Percentiles rank a stretch among this genome's conserved stretches.
phyloP scores from a whole-genome alignment of 768 basidiomycete genomes.

The Pleurotus tuoliensis region DNA sequence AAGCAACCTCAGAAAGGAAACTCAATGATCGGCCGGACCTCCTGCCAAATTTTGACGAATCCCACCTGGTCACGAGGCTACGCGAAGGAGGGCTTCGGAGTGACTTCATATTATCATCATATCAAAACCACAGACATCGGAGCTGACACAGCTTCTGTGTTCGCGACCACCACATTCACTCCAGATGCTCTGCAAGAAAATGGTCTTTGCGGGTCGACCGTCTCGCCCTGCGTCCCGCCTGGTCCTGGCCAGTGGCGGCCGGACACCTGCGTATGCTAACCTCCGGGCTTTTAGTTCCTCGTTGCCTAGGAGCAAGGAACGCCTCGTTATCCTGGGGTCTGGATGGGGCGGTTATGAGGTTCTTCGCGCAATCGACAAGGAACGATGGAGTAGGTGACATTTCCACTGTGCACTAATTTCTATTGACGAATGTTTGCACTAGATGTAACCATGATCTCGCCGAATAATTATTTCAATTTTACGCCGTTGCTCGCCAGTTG shows the following conservation, averaged over 20 bases:
- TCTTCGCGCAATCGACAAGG: slow-evolving; percentile 63
- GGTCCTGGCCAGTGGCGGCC: not conserved
- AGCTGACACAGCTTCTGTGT: too few relatives aligned
- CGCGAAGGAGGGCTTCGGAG: not conserved
- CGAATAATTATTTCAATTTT: slow-evolving; percentile 67
- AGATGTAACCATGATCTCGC: slow-evolving; percentile 69
- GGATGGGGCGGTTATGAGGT: slow-evolving; percentile 80
- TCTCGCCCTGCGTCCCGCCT: not conserved
- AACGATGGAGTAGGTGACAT: slow-evolving; percentile 55
- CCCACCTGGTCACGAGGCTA: too few relatives aligned
- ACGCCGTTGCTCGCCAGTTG: slow-evolving; percentile 65
- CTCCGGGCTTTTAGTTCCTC: slow-evolving; percentile 37
- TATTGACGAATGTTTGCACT: slow-evolving; percentile 1
- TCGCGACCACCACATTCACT: not conserved
- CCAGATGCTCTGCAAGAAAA: not conserved
- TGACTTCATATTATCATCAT: not conserved
- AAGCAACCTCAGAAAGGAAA: too few relatives aligned
- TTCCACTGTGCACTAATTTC: not conserved
- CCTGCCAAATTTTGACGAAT: too few relatives aligned
- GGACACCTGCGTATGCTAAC: not conserved
- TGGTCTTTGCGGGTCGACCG: not conserved
- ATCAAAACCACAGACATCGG: too few relatives aligned
- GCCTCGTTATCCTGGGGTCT: slow-evolving; percentile 67
- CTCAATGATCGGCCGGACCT: too few relatives aligned
- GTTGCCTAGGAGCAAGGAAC: slow-evolving; percentile 29